Evolutionary conservation across 1,284 basidiomycete genomes (phyloP), one percentile per base, ranked within the genome.

Genomic region (Papiliotrema fonsecae): DNA sequence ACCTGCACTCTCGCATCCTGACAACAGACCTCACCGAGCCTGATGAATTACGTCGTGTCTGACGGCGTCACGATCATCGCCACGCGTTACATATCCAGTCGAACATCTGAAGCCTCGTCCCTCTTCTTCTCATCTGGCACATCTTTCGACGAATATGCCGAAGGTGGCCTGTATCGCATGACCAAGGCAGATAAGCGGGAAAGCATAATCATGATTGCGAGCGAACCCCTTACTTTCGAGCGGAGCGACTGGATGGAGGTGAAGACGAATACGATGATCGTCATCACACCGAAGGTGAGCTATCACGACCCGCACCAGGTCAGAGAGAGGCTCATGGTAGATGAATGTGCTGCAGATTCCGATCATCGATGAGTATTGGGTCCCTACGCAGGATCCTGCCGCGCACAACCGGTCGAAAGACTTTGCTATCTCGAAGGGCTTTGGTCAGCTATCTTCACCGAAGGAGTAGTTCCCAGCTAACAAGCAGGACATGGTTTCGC

Each of bases 41-140:
- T 97, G 51, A 83, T 94, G 85, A 98, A 97, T 69, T 98, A 96
- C 67, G 93, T 90, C 62, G 86, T 97, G 24, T 91, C 91, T 1
- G 94, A 97, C 65, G 94, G 94, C 2, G 81, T 88, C 62, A 88
- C 85, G 40, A 88, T 98, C 14, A 83, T 98, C 14, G 93, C 88
- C 7, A 96, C 92, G 2, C 82, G 94, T 54, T 98, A 98, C 72
- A 89, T 98, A 39, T 92, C 89, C 0, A 92, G 88, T 2, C 82
- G 84, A 42, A 84, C 83, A 6, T 88, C 94, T 52, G 92, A 97
- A 70, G 94, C 93, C 1, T 92, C 94, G 1, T 94, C 89, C 25
- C 73, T 97, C 69, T 96, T 92, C 85, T 97, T 92, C 72, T 93
- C 90, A 2, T 93, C 89, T 1, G 92, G 93, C 1, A 94, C 89